Conservation (phyloP, 306 rosid species). For the Gastrolobium villosum region DNA sequence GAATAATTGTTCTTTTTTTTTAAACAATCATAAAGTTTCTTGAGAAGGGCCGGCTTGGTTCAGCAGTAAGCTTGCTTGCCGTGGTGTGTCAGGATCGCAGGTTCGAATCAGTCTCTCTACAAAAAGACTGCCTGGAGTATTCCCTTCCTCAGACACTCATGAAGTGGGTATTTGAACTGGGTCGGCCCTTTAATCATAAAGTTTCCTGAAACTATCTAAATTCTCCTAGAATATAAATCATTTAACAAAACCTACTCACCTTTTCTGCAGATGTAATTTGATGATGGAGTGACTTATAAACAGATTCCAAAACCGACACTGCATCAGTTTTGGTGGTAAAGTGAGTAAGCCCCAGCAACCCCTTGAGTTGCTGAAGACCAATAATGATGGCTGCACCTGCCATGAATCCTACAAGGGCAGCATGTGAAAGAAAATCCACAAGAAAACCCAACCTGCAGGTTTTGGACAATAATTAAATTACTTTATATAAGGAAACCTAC, state of each 20-base stretch:
- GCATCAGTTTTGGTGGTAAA: slow-evolving; percentile 78
- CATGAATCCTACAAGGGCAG: slow-evolving; percentile 97
- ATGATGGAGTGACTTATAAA: slow-evolving; percentile 56
- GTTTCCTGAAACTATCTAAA: neutral
- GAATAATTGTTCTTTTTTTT: neutral
- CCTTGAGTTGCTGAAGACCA: slow-evolving; percentile 93
- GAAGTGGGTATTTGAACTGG: too few species aligned
- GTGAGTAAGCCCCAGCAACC: slow-evolving; percentile 75
- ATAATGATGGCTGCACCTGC: slow-evolving; percentile 95
- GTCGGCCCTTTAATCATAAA: too few species aligned
- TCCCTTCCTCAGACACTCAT: too few species aligned
- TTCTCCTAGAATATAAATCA: neutral
- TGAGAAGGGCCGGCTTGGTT: too few species aligned
- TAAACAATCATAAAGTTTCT: neutral
- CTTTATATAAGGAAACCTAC: slow-evolving; percentile 52
- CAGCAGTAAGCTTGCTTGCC: too few species aligned
- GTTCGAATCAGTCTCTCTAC: too few species aligned
- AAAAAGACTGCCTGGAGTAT: too few species aligned
- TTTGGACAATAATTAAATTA: slow-evolving; percentile 41
- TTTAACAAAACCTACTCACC: slow-evolving; percentile 37
- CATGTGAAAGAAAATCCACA: slow-evolving; percentile 94
- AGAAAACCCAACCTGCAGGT: slow-evolving; percentile 85
- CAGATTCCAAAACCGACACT: slow-evolving; percentile 74
- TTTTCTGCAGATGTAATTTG: slow-evolving; percentile 51
- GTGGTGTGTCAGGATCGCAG: too few species aligned